A percentile compares a stretch with the other conserved stretches of the same genome.
Conservation (phyloP, 2,329 filamentous ascomycete genomes). For the Ophiosphaerella korrae region DNA sequence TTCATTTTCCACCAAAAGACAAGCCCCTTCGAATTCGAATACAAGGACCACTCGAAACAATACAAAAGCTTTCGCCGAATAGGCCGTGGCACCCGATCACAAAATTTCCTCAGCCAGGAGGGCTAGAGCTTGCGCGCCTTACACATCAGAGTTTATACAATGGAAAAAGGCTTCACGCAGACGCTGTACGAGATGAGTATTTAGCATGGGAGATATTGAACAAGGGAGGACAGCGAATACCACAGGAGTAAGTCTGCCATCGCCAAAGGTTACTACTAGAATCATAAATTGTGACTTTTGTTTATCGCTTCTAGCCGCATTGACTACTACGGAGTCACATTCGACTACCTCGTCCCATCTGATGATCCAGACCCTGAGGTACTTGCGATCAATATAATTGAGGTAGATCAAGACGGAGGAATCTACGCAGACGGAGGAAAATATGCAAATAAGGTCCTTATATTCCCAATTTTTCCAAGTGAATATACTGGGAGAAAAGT, state of each 20-base stretch:
- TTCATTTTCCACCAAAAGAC: not conserved
- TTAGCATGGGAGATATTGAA: too few species aligned
- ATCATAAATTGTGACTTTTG: not conserved
- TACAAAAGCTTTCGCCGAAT: not conserved
- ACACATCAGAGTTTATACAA: not conserved
- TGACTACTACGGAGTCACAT: conserved; percentile 39
- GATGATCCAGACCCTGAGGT: conserved; percentile 48
- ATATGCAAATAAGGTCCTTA: conserved; percentile 9
- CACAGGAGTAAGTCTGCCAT: too few species aligned
- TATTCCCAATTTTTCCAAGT: conserved; percentile 42
- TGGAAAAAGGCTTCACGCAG: not conserved
- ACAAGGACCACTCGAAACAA: not conserved
- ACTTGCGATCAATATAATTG: conserved; percentile 47
- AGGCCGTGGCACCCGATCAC: not conserved
- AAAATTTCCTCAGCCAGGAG: not conserved
- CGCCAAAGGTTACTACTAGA: too few species aligned
- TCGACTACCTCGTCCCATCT: conserved; percentile 48
- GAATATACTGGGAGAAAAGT: conserved; percentile 50
- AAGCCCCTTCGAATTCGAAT: not conserved
- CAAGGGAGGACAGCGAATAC: too few species aligned
- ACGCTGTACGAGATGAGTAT: too few species aligned
- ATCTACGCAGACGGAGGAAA: conserved; percentile 42
- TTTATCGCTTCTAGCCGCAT: conserved; percentile 5
- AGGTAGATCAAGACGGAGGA: conserved; percentile 46
- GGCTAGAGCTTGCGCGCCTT: not conserved